These are phyloP conservation scores for Nothomitra cinnamomea DNA, from an alignment of 2,329 filamentous ascomycete species.

Conservation along the genomic window DNA sequence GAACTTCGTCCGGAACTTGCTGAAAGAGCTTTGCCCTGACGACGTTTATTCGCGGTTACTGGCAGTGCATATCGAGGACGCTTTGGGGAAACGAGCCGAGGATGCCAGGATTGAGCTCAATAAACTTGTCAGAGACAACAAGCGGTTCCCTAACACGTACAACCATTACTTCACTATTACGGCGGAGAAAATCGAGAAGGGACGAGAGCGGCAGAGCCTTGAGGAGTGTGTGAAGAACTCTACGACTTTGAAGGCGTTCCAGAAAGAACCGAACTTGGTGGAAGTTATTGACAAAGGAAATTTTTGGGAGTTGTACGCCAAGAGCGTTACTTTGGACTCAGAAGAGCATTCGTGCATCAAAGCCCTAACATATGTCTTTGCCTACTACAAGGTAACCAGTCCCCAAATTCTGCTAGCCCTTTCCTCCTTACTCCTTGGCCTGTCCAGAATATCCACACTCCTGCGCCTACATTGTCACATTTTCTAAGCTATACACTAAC, in stretches of 20 bases:
- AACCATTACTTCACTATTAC: conserved; percentile 2
- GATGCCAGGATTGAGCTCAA: conserved; percentile 24
- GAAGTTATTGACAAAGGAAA: too few relatives aligned
- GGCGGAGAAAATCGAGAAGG: conserved; percentile 17
- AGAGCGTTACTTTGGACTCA: conserved; percentile 15
- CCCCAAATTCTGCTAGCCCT: neutral
- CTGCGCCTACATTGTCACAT: too few relatives aligned
- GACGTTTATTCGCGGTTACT: conserved; percentile 24
- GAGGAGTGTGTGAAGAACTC: neutral
- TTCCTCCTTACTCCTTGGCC: too few relatives aligned
- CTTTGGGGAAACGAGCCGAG: conserved; percentile 22
- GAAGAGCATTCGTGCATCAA: conserved; percentile 17
- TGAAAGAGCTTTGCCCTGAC: conserved; percentile 22
- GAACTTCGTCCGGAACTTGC: conserved; percentile 20
- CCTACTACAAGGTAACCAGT: conserved; percentile 26
- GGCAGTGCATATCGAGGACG: conserved; percentile 22
- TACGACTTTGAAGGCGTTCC: neutral
- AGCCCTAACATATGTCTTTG: conserved; percentile 23
- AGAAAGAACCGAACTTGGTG: too few relatives aligned
- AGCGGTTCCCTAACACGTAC: conserved; percentile 35
- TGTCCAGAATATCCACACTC: too few relatives aligned
- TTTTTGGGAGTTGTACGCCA: neutral
- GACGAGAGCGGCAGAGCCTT: neutral
- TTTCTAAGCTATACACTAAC: too few relatives aligned
- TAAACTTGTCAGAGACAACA: conserved; percentile 30